Base-by-base conservation (phyloP, 768 basidiomycete genomes). In the Lentinula sp. region DNA sequence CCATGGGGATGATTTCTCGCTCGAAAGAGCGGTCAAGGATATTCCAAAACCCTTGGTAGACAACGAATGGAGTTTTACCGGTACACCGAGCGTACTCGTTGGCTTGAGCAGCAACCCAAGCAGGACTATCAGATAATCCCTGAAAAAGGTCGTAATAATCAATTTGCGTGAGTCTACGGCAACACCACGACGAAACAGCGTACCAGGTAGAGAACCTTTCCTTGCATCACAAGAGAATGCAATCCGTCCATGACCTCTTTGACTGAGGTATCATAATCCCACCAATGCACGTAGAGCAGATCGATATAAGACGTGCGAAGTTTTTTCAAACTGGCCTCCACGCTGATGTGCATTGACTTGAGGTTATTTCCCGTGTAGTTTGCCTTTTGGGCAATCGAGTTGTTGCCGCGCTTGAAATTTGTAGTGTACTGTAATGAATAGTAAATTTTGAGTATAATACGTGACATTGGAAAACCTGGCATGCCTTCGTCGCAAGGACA, bases 271-370 rank as follows among this genome's bases (percentile, higher is more conserved):
- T 74, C 68, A 61, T 73, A 79, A 61, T 81, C 80, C 81, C 78
- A 77, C 73, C 75, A 81, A 64, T 85, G 84, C 5, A 84, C 65
- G 62, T 85, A 84, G 35, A 85, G 67, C 53, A 86, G 76, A 64
- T 85, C 84, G 65, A 85, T 77, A 65, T 81, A 88, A n/a, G 78
- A 72, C 0, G 85, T 86, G 48, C 82, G 71, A 18, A 88, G 75
- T 62, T 84, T 86, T 63, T 60, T 52, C 37, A 60, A 39, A 53
- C 59, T 60, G 3, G 35, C 50, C n/a, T 60, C 59, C 18, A 60
- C 64, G 18, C 72, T 71, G 28, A 76, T 20, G 42, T 67, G 68
- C 63, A 82, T 59, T 0, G 67, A 69, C 64, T 79, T 79, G 42
- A 71, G 57, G 62, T 70, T 68, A 68, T 81, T 81, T 0, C 80